These are phyloP conservation scores for Arabidopsis suecica DNA, from an alignment of 345 rosid genomes.

Conservation along the genomic window DNA sequence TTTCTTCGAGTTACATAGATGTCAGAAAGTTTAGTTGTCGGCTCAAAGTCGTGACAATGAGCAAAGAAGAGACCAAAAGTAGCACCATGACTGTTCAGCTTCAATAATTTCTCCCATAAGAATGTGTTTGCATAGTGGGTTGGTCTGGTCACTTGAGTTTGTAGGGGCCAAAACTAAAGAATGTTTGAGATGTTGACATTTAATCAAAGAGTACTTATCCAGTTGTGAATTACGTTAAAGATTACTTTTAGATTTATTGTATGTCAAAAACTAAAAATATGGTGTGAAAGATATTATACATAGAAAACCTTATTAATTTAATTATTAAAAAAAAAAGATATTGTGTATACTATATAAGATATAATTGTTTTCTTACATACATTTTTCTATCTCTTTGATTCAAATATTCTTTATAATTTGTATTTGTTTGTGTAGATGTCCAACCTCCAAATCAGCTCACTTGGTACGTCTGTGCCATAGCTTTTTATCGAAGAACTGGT, in stretches of 20 bases:
- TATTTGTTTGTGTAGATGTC: no score
- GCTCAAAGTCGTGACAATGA: slow-evolving; percentile 25
- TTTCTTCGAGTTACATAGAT: neutral
- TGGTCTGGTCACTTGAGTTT: slow-evolving; percentile 32
- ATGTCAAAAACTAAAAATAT: neutral
- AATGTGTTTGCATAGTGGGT: slow-evolving; percentile 34
- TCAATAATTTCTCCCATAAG: slow-evolving; percentile 35
- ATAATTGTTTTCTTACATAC: no score
- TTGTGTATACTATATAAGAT: no score
- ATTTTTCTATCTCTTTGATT: no score
- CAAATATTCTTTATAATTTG: no score
- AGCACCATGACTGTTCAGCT: neutral
- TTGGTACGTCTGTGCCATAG: no score
- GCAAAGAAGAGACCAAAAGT: slow-evolving; percentile 37
- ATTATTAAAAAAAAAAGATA: no score
- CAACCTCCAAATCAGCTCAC: no score
- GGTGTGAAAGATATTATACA: neutral
- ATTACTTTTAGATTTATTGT: neutral
- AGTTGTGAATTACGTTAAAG: neutral
- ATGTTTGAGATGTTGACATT: slow-evolving; percentile 14
- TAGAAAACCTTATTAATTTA: no score
- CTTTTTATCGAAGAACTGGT: no score
- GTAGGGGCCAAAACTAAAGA: slow-evolving; percentile 39
- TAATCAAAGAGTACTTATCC: neutral
- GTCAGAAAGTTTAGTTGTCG: slow-evolving; percentile 29